phyloP scores from a whole-genome alignment of 2,329 filamentous ascomycete species.

The Phyllosticta paracitricarpa region DNA sequence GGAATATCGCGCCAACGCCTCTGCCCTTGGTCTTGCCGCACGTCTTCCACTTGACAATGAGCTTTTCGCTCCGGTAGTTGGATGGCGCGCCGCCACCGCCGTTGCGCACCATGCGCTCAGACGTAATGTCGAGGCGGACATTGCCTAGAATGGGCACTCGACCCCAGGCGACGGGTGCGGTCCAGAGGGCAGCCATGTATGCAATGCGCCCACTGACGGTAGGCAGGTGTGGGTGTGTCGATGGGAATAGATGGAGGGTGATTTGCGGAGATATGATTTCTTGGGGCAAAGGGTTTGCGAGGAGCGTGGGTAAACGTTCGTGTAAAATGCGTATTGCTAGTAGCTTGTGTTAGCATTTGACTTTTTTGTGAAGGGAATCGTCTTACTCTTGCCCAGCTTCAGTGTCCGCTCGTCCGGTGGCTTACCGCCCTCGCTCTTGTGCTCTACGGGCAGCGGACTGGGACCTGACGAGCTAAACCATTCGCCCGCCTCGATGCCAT shows the following conservation, averaged over 20 bases:
- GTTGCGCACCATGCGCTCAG: conserved; percentile 70
- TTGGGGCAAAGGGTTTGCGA: conserved; percentile 51
- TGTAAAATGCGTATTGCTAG: conserved; percentile 52
- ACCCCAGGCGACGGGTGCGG: conserved; percentile 92
- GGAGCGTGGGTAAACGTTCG: conserved; percentile 50
- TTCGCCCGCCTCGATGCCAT: conserved; percentile 26
- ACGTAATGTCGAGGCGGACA: conserved; percentile 75
- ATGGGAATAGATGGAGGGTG: conserved; percentile 54
- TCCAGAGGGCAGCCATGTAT: conserved; percentile 91
- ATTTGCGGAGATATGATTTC: conserved; percentile 54
- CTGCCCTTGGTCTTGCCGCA: conserved; percentile 42
- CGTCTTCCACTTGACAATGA: conserved; percentile 86
- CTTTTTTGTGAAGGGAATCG: background rate
- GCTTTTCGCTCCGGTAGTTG: conserved; percentile 54
- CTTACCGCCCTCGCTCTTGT: conserved; percentile 31
- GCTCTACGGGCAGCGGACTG: conserved; percentile 16
- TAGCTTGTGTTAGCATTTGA: background rate
- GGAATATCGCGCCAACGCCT: conserved; percentile 34
- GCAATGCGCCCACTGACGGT: conserved; percentile 83
- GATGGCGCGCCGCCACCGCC: conserved; percentile 33
- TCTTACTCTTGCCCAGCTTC: conserved; percentile 53
- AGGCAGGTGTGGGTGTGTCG: conserved; percentile 78
- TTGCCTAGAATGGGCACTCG: conserved; percentile 84
- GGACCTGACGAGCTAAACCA: conserved; percentile 36
- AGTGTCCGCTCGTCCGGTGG: conserved; percentile 49